These are phyloP conservation scores for Coemansia umbellata DNA, from an alignment of 192 early-diverging fungal genomes.

Conservation along the genomic window DNA sequence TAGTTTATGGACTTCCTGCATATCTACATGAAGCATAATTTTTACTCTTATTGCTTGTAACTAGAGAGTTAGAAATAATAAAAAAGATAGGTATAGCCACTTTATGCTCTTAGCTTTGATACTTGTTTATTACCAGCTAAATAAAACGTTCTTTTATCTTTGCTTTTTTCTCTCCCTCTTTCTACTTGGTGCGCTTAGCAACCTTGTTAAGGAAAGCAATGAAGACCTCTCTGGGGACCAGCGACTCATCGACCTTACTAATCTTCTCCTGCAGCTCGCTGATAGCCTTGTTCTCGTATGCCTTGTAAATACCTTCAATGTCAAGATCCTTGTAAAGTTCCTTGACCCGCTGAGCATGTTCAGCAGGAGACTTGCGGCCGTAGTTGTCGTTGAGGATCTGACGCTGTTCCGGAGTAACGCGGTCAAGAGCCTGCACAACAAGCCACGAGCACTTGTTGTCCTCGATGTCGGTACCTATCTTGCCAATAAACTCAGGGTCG, in stretches of 20 bases:
- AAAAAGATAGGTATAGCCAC: not conserved
- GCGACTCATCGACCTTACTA: slow-evolving; percentile 72
- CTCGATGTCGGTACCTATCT: slow-evolving; percentile 99
- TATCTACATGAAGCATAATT: slow-evolving; percentile 16
- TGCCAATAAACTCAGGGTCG: slow-evolving; percentile 86
- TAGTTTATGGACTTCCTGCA: slow-evolving; percentile 87
- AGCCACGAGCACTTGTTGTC: slow-evolving; percentile 99
- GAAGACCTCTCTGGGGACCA: slow-evolving; percentile 82
- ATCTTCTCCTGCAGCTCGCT: slow-evolving; percentile 70
- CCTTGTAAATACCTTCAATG: slow-evolving; percentile 73
- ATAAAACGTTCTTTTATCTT: not conserved
- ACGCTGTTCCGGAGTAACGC: slow-evolving; percentile 78
- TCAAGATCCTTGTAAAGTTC: slow-evolving; percentile 74
- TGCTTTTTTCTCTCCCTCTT: not conserved
- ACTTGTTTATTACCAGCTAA: no score
- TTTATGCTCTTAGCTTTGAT: no score
- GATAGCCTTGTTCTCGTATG: slow-evolving; percentile 89
- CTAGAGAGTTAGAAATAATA: not conserved
- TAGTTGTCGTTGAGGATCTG: slow-evolving; percentile 88
- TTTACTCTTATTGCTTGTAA: not conserved
- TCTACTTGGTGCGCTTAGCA: slow-evolving; percentile 88
- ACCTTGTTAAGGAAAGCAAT: slow-evolving; percentile 90
- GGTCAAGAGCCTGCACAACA: slow-evolving; percentile 86
- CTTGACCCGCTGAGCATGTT: slow-evolving; percentile 79
- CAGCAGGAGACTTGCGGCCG: slow-evolving; percentile 73